Evolutionary conservation across 2,329 filamentous ascomycete genomes (phyloP).

Genomic region (Westerdykella ornata): DNA sequence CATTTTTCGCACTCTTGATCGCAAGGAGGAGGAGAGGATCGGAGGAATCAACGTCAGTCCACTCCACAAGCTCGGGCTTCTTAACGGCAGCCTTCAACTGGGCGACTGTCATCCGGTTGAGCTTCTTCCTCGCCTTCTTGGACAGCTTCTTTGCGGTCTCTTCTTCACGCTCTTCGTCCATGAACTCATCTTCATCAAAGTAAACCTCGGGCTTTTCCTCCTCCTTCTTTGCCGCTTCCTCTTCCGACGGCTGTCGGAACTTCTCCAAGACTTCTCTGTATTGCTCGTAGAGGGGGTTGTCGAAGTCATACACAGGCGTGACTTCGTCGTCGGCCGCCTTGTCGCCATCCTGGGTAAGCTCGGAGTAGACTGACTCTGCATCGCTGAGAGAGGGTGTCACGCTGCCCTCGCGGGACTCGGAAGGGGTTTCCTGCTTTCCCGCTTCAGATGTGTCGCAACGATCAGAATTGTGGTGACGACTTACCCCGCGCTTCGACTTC

Average conservation of each 20-base stretch:
- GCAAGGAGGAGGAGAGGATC: constrained; percentile 86
- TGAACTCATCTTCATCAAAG: constrained; percentile 78
- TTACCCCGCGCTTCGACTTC: constrained; percentile 73
- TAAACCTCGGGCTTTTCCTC: constrained; percentile 77
- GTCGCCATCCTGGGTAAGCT: constrained; percentile 31
- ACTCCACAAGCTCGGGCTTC: constrained; percentile 92
- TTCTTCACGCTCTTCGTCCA: constrained; percentile 68
- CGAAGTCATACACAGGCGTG: constrained; percentile 50
- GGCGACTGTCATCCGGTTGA: constrained; percentile 88
- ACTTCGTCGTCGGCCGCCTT: constrained; percentile 44
- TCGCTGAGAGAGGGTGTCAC: constrained; percentile 8
- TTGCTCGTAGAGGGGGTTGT: constrained; percentile 73
- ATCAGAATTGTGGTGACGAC: constrained; percentile 5
- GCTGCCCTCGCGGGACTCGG: constrained; percentile 26
- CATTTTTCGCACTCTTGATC: constrained; percentile 91
- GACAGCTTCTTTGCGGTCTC: constrained; percentile 65
- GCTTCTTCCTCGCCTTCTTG: constrained; percentile 89
- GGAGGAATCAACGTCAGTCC: constrained; percentile 88
- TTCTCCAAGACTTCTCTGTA: constrained; percentile 77
- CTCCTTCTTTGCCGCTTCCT: constrained; percentile 50
- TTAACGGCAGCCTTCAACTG: constrained; percentile 88
- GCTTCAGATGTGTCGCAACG: constrained; percentile 16
- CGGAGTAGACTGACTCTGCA: constrained; percentile 34
- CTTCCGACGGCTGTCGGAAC: constrained; percentile 55
- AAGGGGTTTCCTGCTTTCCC: constrained; percentile 29